Conservation (phyloP, 306 rosid genomes). For the Rubus idaeus region DNA sequence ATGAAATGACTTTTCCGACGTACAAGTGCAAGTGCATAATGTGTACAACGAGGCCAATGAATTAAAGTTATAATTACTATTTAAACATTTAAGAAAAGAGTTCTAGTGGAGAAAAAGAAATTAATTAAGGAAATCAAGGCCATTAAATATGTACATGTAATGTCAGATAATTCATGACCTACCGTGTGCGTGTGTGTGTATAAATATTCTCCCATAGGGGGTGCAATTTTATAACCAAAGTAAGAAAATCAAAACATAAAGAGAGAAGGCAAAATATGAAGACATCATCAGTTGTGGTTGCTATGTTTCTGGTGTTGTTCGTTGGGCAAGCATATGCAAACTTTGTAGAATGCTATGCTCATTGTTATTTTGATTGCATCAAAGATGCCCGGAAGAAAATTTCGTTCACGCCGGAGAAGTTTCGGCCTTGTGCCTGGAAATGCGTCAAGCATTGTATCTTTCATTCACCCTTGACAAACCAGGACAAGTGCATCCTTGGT, state of each 20-base stretch:
- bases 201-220: background rate
- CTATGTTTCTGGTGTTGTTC: background rate
- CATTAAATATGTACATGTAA: background rate
- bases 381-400: background rate
- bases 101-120: no score
- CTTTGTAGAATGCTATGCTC: background rate
- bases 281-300: background rate
- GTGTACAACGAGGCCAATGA: no score
- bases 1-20: no score
- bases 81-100: no score
- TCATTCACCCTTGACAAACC: background rate
- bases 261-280: background rate
- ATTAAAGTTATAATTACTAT: no score
- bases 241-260: background rate
- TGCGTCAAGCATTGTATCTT: background rate
- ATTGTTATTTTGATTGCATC: constrained; percentile 4
- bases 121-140: background rate
- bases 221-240: background rate
- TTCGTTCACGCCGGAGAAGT: background rate
- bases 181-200: no score
- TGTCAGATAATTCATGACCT: background rate
- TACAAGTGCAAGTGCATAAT: no score
- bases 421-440: constrained; percentile 8
- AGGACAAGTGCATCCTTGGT: background rate
- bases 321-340: constrained; percentile 2